Evolutionary conservation across 2,329 filamentous ascomycete genomes (phyloP).

Genomic region (Fusarium torulosum): DNA sequence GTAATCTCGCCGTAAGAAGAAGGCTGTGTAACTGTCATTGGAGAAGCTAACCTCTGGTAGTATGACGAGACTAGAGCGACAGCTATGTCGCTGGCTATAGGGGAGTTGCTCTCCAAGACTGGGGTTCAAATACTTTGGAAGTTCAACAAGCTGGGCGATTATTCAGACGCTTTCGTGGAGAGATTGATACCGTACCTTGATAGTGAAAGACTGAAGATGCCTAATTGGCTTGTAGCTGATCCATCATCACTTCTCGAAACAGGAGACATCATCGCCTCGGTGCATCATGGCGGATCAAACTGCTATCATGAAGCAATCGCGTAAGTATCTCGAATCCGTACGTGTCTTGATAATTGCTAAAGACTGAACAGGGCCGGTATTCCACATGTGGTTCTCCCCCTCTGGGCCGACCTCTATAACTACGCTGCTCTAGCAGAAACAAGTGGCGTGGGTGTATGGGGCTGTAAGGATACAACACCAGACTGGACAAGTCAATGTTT

Average conservation of each 20-base stretch:
- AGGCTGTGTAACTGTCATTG: fast-evolving
- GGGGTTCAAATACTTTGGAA: conserved; percentile 52
- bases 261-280: conserved; percentile 41
- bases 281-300: conserved; percentile 42
- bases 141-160: conserved; percentile 26
- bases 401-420: conserved; percentile 62
- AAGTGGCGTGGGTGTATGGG: conserved; percentile 58
- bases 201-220: conserved; percentile 36
- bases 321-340: conserved; percentile 11
- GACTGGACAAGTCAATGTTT: conserved; percentile 47
- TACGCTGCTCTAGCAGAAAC: conserved; percentile 59
- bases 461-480: conserved; percentile 53
- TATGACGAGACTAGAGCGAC: conserved; percentile 10
- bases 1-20: conserved; percentile 37
- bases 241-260: conserved; percentile 51
- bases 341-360: background rate
- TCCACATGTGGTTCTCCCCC: conserved; percentile 60
- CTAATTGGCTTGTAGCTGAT: conserved; percentile 48
- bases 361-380: conserved; percentile 51
- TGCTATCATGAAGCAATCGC: conserved; percentile 38
- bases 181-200: conserved; percentile 27
- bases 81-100: background rate
- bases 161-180: conserved; percentile 18
- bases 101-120: background rate
- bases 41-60: background rate